Evolutionary conservation across 2,329 filamentous ascomycete species (phyloP).

Genomic region (Aspergillus terreus): DNA sequence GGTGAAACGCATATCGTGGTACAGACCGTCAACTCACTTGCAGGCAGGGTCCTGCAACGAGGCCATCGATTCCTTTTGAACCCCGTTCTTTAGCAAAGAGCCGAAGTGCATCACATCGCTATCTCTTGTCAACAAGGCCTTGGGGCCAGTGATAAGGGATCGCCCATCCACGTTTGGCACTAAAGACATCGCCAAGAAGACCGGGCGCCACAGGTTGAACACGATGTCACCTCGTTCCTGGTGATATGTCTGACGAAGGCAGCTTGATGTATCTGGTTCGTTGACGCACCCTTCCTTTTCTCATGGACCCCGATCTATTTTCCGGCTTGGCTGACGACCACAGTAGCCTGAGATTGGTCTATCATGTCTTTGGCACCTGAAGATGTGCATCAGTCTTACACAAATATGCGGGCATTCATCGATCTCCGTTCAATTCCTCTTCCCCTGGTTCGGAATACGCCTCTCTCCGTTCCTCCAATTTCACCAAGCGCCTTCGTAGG

Average conservation of each 20-base stretch:
- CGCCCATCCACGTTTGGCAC: not conserved
- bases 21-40: not conserved
- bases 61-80: not conserved
- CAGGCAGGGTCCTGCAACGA: no score
- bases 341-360: no score
- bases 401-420: no score
- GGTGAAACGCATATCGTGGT: not conserved
- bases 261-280: no score
- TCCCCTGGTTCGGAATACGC: not conserved
- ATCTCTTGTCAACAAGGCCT: not conserved
- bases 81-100: not conserved
- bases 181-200: not conserved
- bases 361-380: no score
- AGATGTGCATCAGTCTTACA: no score
- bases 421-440: no score
- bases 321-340: no score
- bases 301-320: no score
- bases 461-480: not conserved
- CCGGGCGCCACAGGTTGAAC: not conserved
- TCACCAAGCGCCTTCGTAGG: conserved; percentile 7
- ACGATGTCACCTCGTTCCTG: not conserved
- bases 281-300: no score
- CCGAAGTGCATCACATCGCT: not conserved
- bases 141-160: not conserved
- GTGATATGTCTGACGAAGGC: not conserved